Evolutionary conservation across 108 stramenopile genomes (phyloP), one percentile per base, ranked within the genome.

Genomic region (Cyclotella distinguenda): DNA sequence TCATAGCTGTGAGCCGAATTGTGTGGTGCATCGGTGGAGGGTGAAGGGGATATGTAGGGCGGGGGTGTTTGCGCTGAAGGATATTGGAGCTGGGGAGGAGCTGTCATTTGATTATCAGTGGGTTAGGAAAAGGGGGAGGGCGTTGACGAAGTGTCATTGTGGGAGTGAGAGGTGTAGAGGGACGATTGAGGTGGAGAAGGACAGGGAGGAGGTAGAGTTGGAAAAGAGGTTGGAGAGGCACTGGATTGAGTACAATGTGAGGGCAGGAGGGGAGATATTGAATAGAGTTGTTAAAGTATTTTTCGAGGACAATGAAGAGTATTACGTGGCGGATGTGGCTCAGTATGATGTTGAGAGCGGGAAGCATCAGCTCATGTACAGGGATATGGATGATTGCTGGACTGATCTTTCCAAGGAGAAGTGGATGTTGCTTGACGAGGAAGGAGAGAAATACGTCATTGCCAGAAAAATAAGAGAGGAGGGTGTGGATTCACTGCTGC

Each of bases 51-150:
- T 88, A 39, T 51, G 75, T 16, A 84, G 97, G 21, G 88, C 95
- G 12, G 89, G 90, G 33, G 82, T 98, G 23, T 82, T 95, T 50
- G 96, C 97, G 10, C 38, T 69, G 52, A 61, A 89, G 36, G 86
- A 88, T 30, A 91, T 99, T 57, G 50, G 59, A 25, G 78, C 80
- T 35, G 96, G 95, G 40, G 94, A 93, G 67, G 97, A 99, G 72
- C 81, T 99, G 23, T 88, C 86, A 46, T 99, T 97, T 86, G 98
- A 99, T 75, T 99, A 99, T 80, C 81, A 93, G 51, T 96, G 93
- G 91, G 88, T 93, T 38, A 71, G 88, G 7, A 92, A 95, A 49
- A 68, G 87, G 28, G 96, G 92, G 8, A 84, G 97, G 60, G 88
- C 97, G 4, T 75, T 86, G 0, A 95, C 93, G 60, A 91, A 88